Evolutionary conservation across 495 filamentous ascomycete genomes (phyloP), one percentile per base, ranked within the genome.

Genomic region (Hypoxylon cercidicola): DNA sequence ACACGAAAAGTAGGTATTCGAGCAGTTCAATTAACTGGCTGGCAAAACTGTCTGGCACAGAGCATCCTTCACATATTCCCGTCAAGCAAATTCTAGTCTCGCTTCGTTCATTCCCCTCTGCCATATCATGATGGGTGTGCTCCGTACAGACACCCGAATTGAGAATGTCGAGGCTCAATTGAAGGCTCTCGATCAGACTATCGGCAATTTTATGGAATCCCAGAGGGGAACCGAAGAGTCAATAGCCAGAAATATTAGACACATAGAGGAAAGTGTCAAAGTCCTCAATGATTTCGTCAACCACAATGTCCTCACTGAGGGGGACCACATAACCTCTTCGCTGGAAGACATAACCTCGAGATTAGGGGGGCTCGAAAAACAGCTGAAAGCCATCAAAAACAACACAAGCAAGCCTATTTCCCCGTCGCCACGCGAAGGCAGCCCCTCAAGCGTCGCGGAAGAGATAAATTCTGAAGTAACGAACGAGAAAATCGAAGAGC

Each of bases 101-200:
- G 7, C 16, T 7, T 43, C 1, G 11, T 1, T 20, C 13, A 43
- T 32, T 43, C 12, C 44, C 10, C 9, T 25, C 44, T n/a, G 6
- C 9, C 8, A 13, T 46, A 9, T 15, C 19, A 28, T n/a, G 9
- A 46, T 46, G 44, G 21, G 12, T 20, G 3, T 1, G 1, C 10
- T 18, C 13, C 21, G 20, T 46, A 4, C 9, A 15, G 44, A 46
- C 11, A 28, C 3, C 20, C 9, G 48, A 32, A 1, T 51, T 1
- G 44, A 25, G 20, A 34, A 18, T 10, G 32, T 50, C n/a, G 50
- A 53, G 35, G 12, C 18, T 18, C 35, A 25, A 7, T 10, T 53
- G 5, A 23, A 40, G 19, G 50, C 50, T 25, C 50, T 53, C 19
- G 30, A 53, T 10, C 8, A 21, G 18, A 53, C 50, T 6, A 15